Base-by-base conservation (phyloP, 345 rosid species). In the Bruguiera gymnorhiza region DNA sequence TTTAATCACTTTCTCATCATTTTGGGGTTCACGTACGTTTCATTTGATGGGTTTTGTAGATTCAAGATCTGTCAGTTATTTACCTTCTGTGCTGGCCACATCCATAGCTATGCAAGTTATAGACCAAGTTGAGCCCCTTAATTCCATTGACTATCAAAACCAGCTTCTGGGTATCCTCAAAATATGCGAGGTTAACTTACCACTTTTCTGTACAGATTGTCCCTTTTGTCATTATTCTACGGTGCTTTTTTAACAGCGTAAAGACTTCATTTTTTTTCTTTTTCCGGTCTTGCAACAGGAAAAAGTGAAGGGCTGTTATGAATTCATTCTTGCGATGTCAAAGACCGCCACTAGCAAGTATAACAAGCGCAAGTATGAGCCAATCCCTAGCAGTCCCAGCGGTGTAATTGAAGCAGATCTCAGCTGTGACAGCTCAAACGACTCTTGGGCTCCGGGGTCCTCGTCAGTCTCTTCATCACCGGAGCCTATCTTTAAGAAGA, bases 401-500 rank as follows among this genome's bases (percentile, higher is more conserved):
- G 80, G 75, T 23, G 80, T 76, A 34, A 76, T 76, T 39, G 80
- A 68, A 67, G 80, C 73, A 23, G 55, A 48, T 9, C 30, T 76
- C 20, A 68, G 76, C 73, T n/a, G 73, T 56, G 76, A 71, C 73
- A 71, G 62, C 66, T 71, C 80, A 63, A 76, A 67, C 46, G 76
- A 76, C 37, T 76, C 80, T 37, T 70, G 79, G 79, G 46, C n/a
- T 63, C 10, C 43, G 68, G 62, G 53, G 26, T 23, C 75, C 20
- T 23, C 74, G 31, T 73, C 77, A 20, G 77, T 63, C 18, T 67
- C 76, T 63, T 70, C 80, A 21, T 58, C 82, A 16, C 74, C 72
- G 48, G 70, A 81, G 75, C 81, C 79, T 64, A 69, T 76, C 21
- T 65, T 79, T 58, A 91, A 85, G 88, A 87, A 83, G 86, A 79